Percentiles rank a stretch among this genome's conserved stretches.
phyloP scores from a whole-genome alignment of 75 land plant species.

The Pinus albicaulis region DNA sequence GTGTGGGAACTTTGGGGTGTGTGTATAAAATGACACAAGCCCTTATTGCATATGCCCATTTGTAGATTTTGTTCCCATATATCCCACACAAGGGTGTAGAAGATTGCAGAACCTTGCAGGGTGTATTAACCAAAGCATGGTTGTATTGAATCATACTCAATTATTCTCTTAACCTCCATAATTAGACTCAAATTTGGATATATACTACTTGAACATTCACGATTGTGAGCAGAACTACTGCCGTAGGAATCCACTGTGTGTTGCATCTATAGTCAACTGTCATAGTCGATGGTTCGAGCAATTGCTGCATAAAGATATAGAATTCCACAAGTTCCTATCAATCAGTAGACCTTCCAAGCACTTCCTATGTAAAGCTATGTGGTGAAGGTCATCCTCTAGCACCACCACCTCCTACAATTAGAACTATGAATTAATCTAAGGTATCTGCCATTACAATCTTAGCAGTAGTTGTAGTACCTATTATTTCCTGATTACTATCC shows the following conservation, averaged over 20 bases:
- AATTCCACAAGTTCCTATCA: slow-evolving; percentile 51
- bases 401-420: neutral
- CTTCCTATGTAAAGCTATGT: slow-evolving; percentile 68
- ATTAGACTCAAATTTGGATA: slow-evolving; percentile 4
- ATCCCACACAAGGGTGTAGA: slow-evolving; percentile 42
- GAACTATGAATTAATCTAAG: neutral
- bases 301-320: slow-evolving; percentile 34
- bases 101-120: slow-evolving; percentile 21
- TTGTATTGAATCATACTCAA: slow-evolving; percentile 30
- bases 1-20: slow-evolving; percentile 61
- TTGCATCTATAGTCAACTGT: slow-evolving; percentile 55
- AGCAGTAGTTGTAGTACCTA: slow-evolving; percentile 5
- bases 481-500: slow-evolving; percentile 14
- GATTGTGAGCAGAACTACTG: slow-evolving; percentile 48
- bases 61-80: slow-evolving; percentile 23
- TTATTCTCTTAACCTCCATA: slow-evolving; percentile 51
- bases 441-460: neutral
- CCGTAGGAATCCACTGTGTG: slow-evolving; percentile 25
- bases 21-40: slow-evolving; percentile 39
- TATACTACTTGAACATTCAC: slow-evolving; percentile 13
- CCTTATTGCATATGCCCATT: slow-evolving; percentile 26
- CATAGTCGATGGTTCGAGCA: slow-evolving; percentile 55
- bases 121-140: slow-evolving; percentile 38
- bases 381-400: slow-evolving; percentile 24
- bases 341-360: slow-evolving; percentile 40